Base-by-base conservation (phyloP, 2,329 filamentous ascomycete species). In the Immersiporthe knoxdaviesiana region DNA sequence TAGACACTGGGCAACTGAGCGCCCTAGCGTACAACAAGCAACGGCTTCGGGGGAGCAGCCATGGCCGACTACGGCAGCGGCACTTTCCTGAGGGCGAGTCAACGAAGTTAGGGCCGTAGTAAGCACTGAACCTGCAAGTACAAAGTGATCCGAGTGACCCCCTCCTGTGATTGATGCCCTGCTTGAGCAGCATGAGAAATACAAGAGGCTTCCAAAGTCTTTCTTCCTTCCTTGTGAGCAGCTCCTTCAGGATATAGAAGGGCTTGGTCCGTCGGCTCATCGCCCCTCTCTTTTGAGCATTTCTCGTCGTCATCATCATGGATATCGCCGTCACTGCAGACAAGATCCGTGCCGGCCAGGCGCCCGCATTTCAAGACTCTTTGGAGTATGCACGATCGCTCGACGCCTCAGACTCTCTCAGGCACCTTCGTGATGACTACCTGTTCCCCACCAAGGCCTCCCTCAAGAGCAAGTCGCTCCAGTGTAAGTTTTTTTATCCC, bases 361-460 rank as follows among this genome's bases (percentile, higher is more conserved):
- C 77, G 10, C 77, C 81, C 64, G 76, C 79, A 39, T 88, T 88
- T 71, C 83, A 84, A 68, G 81, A 79, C 68, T 80, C 83, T 0
- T 72, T 82, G 7, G 81, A 82, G 7, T 88, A 83, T 76, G 86
- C 87, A 1, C 77, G 76, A 71, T 73, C 79, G 35, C 82, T 92
- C 7, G 91, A 93, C 77, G 78, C 80, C 0, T 81, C 87, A 73
- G 90, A 93, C 75, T 79, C 83, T n/a, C 78, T 93, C 52, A 79
- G 81, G 21, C 80, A 84, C 68, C 84, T 92, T 67, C 87, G 92
- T 41, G 80, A 88, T 32, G 87, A 95, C 73, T 97, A 95, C 77
- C 85, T 91, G 62, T 89, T 97, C 60, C 94, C 94, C 0, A 91
- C 91, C 3, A 92, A 89, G 77, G 83, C 82, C 12, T 92, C 94